Percentiles rank a stretch among this genome's conserved stretches.
Conservation (phyloP, 106 monocot species). For the Vanilla planifolia region DNA sequence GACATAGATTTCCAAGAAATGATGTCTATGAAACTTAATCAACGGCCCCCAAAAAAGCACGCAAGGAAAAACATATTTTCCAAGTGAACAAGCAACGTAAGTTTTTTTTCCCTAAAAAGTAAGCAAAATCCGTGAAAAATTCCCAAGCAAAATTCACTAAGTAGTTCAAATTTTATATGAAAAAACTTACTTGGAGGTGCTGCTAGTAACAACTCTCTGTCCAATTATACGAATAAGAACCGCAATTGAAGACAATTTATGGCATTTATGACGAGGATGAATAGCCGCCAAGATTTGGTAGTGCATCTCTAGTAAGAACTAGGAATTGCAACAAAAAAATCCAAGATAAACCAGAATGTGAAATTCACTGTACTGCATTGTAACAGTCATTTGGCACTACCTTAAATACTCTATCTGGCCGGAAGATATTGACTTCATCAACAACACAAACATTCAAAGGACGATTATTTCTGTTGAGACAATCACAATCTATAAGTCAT, state of each 20-base stretch:
- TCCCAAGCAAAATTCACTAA: no score
- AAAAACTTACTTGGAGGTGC: slow-evolving; percentile 77
- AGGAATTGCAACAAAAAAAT: slow-evolving; percentile 13
- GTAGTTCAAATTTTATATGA: no score
- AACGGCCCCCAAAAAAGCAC: no score
- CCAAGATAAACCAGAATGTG: not conserved
- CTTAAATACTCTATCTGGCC: slow-evolving; percentile 92
- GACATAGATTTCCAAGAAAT: no score
- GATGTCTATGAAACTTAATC: no score
- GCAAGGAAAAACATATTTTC: no score
- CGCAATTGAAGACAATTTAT: slow-evolving; percentile 57
- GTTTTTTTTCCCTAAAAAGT: no score
- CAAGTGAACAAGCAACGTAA: no score
- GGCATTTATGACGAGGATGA: slow-evolving; percentile 71
- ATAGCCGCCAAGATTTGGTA: slow-evolving; percentile 54
- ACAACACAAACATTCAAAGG: slow-evolving; percentile 19
- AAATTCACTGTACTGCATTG: not conserved
- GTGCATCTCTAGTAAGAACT: slow-evolving; percentile 89
- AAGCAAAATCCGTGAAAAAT: no score
- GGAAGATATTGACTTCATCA: slow-evolving; percentile 91
- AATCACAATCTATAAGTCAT: slow-evolving; percentile 1
- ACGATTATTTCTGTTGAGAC: slow-evolving; percentile 38
- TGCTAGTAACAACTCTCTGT: slow-evolving; percentile 49
- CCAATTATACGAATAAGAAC: slow-evolving; percentile 70
- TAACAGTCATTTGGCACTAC: slow-evolving; percentile 19